Percentiles rank a stretch among this genome's conserved stretches.
Evolutionary conservation across 352 stramenopile species (phyloP).

Genomic region (Aphanomyces cochlioides): DNA sequence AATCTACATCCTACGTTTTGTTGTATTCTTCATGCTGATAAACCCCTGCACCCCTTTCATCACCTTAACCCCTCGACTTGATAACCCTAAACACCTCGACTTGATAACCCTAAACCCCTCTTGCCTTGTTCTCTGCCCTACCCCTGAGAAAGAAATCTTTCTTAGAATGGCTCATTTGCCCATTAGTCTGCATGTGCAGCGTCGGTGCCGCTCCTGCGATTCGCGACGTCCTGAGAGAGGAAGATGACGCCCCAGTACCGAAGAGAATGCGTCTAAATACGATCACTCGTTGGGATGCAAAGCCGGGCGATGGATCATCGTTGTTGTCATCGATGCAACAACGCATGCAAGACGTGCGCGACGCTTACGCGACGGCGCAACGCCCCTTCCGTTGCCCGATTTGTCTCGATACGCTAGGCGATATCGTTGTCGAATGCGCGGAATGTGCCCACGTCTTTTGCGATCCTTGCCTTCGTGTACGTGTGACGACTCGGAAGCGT

Average conservation of each 20-base stretch:
- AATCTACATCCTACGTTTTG: constrained; percentile 3
- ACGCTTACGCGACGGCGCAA: background rate
- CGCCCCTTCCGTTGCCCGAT: constrained; percentile 17
- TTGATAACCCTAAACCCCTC: background rate
- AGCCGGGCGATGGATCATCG: background rate
- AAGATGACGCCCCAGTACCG: background rate
- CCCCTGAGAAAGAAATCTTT: background rate
- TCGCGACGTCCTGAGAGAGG: background rate
- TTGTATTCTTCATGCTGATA: no score
- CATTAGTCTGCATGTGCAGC: constrained; percentile 9
- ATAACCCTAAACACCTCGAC: background rate
- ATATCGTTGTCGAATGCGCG: constrained; percentile 11
- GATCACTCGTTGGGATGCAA: background rate
- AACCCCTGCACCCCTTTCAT: background rate
- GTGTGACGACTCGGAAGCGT: background rate
- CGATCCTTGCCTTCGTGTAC: constrained; percentile 13
- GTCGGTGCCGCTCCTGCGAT: background rate
- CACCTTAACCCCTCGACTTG: background rate
- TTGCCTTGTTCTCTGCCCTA: constrained; percentile 3
- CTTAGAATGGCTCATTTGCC: background rate
- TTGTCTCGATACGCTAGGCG: constrained; percentile 18
- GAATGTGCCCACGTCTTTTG: constrained; percentile 26
- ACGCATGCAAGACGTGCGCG: constrained; percentile 3
- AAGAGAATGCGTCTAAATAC: background rate
- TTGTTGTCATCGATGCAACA: background rate